Conservation (phyloP, 2,329 filamentous ascomycete species). For the Aspergillus ochraceus region DNA sequence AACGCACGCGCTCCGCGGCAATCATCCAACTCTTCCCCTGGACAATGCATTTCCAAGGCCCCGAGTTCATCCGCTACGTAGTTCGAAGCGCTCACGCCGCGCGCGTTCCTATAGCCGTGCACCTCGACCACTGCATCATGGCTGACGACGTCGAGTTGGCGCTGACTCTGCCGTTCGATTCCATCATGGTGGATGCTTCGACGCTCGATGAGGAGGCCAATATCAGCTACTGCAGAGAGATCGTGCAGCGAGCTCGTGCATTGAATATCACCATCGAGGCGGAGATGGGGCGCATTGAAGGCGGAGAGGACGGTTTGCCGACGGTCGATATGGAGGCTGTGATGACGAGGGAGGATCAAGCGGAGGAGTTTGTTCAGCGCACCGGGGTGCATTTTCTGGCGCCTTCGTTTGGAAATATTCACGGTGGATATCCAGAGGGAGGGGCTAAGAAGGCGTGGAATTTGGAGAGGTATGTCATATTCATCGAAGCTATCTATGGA, state of each 20-base stretch:
- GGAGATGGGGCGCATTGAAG: constrained; percentile 67
- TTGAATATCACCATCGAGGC: constrained; percentile 61
- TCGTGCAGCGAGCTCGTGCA: constrained; percentile 36
- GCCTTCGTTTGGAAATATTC: constrained; percentile 44
- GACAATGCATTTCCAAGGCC: constrained; percentile 63
- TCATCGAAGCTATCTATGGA: background rate
- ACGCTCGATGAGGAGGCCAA: constrained; percentile 68
- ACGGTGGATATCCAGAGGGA: constrained; percentile 25
- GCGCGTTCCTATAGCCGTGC: constrained; percentile 58
- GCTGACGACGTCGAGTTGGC: constrained; percentile 54
- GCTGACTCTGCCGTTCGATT: constrained; percentile 61
- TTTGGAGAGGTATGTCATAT: constrained; percentile 3
- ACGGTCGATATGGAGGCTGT: constrained; percentile 59
- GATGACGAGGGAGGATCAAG: constrained; percentile 65
- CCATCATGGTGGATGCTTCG: constrained; percentile 72
- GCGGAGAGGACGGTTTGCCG: constrained; percentile 71
- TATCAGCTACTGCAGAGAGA: constrained; percentile 59
- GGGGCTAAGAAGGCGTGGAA: constrained; percentile 15
- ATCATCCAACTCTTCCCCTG: constrained; percentile 71
- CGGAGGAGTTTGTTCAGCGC: constrained; percentile 60
- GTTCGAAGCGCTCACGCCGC: constrained; percentile 54
- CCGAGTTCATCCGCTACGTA: constrained; percentile 52
- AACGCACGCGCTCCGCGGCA: constrained; percentile 62
- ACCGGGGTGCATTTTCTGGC: constrained; percentile 70
- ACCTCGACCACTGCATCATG: constrained; percentile 64